Percentiles rank a stretch among this genome's conserved stretches.
phyloP scores from a whole-genome alignment of 495 filamentous ascomycete species.

The Penicillium lagena region DNA sequence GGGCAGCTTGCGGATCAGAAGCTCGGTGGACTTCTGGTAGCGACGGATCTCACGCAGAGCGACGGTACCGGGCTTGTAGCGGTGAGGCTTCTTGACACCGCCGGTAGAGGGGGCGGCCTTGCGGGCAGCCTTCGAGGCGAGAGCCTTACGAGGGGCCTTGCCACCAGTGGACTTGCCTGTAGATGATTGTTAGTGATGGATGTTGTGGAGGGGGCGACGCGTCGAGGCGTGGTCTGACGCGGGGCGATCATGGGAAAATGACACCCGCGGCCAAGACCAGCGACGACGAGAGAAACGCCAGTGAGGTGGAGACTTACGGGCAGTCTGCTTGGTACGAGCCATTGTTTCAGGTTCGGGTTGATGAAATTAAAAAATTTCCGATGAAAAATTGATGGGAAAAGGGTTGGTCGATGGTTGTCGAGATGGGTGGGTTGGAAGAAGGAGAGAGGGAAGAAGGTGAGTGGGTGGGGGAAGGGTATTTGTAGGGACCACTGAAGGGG shows the following conservation, averaged over 20 bases:
- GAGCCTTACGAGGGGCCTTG: slow-evolving; percentile 98
- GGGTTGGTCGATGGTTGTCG: slow-evolving; percentile 30
- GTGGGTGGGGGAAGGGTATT: slow-evolving; percentile 45
- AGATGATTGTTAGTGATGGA: slow-evolving; percentile 28
- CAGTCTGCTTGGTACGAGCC: slow-evolving; percentile 99
- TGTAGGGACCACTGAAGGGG: slow-evolving; percentile 31
- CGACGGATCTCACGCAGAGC: slow-evolving; percentile 99
- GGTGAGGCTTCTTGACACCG: slow-evolving; percentile 99
- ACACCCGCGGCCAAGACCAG: slow-evolving; percentile 11
- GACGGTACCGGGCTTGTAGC: slow-evolving; percentile 99
- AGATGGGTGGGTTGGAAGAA: slow-evolving; percentile 27
- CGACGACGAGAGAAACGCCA: slow-evolving; percentile 15
- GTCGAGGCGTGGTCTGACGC: slow-evolving; percentile 8
- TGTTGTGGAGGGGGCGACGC: slow-evolving; percentile 14
- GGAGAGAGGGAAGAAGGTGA: slow-evolving; percentile 43
- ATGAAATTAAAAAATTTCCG: slow-evolving; percentile 41
- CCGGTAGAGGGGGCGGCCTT: slow-evolving; percentile 71
- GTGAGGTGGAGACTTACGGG: slow-evolving; percentile 61
- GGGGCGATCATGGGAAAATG: neutral
- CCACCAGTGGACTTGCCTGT: slow-evolving; percentile 94
- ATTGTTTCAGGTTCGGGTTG: slow-evolving; percentile 48
- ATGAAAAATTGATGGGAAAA: slow-evolving; percentile 40
- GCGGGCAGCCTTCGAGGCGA: slow-evolving; percentile 79
- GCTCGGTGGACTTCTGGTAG: slow-evolving; percentile 99
- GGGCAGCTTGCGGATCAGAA: slow-evolving; percentile 99